Evolutionary conservation across 2,329 filamentous ascomycete species (phyloP).

Genomic region (Beauveria bassiana): DNA sequence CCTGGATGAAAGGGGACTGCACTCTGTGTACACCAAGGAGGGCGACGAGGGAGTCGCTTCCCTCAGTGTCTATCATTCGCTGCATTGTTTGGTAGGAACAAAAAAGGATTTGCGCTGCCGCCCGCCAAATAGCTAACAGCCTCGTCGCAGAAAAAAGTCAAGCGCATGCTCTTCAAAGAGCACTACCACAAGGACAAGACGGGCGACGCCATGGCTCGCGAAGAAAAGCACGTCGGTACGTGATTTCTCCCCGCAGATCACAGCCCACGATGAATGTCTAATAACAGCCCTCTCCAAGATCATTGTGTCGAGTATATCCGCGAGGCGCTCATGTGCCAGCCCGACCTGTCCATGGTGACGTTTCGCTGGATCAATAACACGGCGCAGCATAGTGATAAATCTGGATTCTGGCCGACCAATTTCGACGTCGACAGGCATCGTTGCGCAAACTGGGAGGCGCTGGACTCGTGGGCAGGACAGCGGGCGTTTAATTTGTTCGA

Average conservation of each 20-base stretch:
- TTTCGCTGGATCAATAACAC: constrained; percentile 9
- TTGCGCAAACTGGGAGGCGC: constrained; percentile 4
- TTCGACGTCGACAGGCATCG: neutral
- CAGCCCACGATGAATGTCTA: too few relatives aligned
- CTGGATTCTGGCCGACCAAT: neutral
- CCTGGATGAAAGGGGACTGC: neutral
- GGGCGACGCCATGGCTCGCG: neutral
- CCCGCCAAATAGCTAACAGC: neutral
- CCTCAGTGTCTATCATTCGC: neutral
- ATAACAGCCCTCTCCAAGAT: neutral
- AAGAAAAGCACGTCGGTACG: constrained; percentile 3
- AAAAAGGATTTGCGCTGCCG: neutral
- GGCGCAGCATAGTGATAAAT: constrained; percentile 3
- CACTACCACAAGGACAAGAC: constrained; percentile 1
- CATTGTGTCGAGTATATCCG: constrained; percentile 7
- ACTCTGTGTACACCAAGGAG: neutral
- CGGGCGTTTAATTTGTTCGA: neutral
- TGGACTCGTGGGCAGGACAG: neutral
- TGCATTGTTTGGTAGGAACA: neutral
- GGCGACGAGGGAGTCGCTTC: neutral
- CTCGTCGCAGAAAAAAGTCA: neutral
- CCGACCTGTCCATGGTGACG: constrained; percentile 3
- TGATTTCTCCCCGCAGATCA: too few relatives aligned
- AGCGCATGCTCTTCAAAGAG: constrained; percentile 1
- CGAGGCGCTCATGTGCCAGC: constrained; percentile 7